Base-by-base conservation (phyloP, 306 rosid species). In the Heteromeles arbutifolia region DNA sequence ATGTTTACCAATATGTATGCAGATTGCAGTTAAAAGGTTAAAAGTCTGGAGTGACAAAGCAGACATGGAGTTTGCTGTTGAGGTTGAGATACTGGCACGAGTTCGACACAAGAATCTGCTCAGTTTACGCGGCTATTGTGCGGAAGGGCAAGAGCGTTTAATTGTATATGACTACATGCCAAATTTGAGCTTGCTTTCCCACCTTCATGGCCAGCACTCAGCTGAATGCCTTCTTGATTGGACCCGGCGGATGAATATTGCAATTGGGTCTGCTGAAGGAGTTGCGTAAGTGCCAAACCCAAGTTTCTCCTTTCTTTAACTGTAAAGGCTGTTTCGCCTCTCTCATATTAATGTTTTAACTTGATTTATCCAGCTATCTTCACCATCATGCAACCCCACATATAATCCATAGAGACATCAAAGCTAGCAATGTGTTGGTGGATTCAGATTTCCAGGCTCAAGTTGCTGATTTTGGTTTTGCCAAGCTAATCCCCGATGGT, bases 1-100 rank as follows among this genome's bases (percentile, higher is more conserved):
- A 17, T 17, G 67, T 21, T 29, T 32, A 5, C 37, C 7, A 6
- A 8, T 69, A 37, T 25, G 31, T 34, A 9, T 69, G 67, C 87
- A 95, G 99, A 90, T 95, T 84, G 99, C 97, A 39, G 99, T 92
- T 69, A 95, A 92, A 83, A 90, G 99, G 81, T 88, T 95, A 84
- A 92, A 92, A 82, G 97, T 82, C 70, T 92, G 99, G 99, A 95
- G 97, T 87, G 85, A 82, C 89, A 92, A 85, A 84, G 99, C 96
- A 14, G 99, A 95, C 66, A 80, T 90, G 93, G 99, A 95, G 76
- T 95, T 95, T 77, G 84, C 97, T 64, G 96, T 88, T 45, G 99
- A 95, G 86, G 97, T 92, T 76, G 99, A 95, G 90, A 90, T 95
- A 74, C 84, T 95, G 76, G 97, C 97, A 13, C 89, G 99, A 90